Conservation (phyloP, 2,329 filamentous ascomycete genomes). For the Lecanicillium sp. region DNA sequence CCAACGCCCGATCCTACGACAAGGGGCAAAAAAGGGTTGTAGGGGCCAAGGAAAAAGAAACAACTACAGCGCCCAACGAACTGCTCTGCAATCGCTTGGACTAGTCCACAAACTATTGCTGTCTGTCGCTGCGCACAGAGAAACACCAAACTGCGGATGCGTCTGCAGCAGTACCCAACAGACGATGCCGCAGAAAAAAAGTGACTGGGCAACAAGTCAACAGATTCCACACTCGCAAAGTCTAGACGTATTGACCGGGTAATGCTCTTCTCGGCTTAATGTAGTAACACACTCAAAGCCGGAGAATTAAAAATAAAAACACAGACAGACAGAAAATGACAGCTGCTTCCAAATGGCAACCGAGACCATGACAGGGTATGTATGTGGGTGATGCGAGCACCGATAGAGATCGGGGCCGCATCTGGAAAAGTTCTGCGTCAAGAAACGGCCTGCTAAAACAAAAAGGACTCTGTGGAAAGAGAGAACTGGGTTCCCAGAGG, state of each 20-base stretch:
- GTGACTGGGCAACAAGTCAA: background rate
- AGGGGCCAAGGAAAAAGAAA: slow-evolving; percentile 5
- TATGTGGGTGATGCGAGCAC: too few species aligned
- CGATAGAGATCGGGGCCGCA: background rate
- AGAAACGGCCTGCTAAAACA: background rate
- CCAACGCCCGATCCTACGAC: background rate
- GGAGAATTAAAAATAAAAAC: background rate
- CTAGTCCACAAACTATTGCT: too few species aligned
- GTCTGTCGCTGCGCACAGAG: too few species aligned
- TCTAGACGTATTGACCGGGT: background rate
- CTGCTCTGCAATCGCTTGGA: too few species aligned
- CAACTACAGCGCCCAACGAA: background rate
- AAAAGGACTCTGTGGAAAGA: background rate
- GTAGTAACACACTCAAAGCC: background rate
- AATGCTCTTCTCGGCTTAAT: background rate
- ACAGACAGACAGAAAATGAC: too few species aligned
- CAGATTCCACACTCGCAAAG: background rate
- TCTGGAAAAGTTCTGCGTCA: background rate
- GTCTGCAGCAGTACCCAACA: background rate
- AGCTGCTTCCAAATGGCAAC: too few species aligned
- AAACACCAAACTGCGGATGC: too few species aligned
- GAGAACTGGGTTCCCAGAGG: too few species aligned
- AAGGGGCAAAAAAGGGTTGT: too few species aligned
- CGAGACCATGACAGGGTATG: too few species aligned
- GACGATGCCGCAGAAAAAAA: background rate